Conservation (phyloP, 257 asterid species). For the Echium plantagineum region DNA sequence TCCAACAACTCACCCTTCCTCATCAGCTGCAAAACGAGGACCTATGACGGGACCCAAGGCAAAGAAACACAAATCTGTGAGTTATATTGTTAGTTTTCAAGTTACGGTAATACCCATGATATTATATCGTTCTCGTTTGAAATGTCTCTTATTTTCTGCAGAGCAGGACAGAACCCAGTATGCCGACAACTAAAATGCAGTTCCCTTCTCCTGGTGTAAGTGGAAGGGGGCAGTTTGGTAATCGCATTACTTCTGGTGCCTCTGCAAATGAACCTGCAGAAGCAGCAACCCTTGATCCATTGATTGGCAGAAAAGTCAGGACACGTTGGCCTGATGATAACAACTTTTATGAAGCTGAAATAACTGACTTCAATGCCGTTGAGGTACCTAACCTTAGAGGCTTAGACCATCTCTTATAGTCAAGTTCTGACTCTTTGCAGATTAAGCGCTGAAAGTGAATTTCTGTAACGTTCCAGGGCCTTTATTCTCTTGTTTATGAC, state of each 20-base stretch:
- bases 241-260: conserved; percentile 1
- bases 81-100: conserved; percentile 8
- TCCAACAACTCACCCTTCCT: conserved; percentile 50
- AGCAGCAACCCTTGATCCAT: conserved; percentile 40
- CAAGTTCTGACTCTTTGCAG: not conserved
- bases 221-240: conserved; percentile 1
- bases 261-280: conserved; percentile 22
- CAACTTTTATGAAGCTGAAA: conserved; percentile 61
- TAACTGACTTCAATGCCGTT: conserved; percentile 40
- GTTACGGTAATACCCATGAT: conserved; percentile 5
- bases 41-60: conserved; percentile 37
- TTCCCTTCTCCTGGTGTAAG: conserved; percentile 1
- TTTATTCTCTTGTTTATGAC: conserved; percentile 59
- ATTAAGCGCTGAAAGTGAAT: not conserved
- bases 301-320: conserved; percentile 51
- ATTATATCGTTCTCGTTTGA: not conserved
- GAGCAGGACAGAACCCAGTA: not conserved
- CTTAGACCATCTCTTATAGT: not conserved
- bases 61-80: conserved; percentile 54
- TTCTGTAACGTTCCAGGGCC: conserved; percentile 36
- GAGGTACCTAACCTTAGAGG: conserved; percentile 24
- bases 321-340: conserved; percentile 90
- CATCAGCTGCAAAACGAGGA: conserved; percentile 58
- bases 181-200: not conserved
- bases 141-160: conserved; percentile 3